Percentiles rank a stretch among this genome's conserved stretches.
phyloP scores from a whole-genome alignment of 1,284 basidiomycete genomes.

The Ustilago vetiveriae region DNA sequence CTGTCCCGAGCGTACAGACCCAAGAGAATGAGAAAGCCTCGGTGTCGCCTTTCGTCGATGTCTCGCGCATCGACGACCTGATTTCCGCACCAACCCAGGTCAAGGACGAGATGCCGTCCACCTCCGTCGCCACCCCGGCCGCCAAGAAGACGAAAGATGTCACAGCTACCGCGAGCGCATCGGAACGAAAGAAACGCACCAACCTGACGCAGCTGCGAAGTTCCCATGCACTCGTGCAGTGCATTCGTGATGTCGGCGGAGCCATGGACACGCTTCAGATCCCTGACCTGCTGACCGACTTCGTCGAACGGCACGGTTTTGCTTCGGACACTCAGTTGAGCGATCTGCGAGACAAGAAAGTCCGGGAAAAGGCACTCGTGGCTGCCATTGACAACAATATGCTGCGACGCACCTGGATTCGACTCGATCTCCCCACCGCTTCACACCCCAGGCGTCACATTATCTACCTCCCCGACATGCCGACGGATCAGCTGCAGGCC shows the following conservation, averaged over 20 bases:
- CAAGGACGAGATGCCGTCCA: conserved; percentile 4
- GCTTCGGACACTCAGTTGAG: conserved; percentile 31
- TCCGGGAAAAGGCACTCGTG: conserved; percentile 32
- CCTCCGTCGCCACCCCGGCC: conserved; percentile 5
- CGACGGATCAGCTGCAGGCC: conserved; percentile 21
- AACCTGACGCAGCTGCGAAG: conserved; percentile 40
- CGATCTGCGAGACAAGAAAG: conserved; percentile 38
- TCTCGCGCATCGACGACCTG: conserved; percentile 20
- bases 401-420: conserved; percentile 37
- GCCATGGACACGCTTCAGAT: conserved; percentile 40
- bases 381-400: conserved; percentile 23
- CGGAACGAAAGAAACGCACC: conserved; percentile 28
- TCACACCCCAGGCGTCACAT: conserved; percentile 23
- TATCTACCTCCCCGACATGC: conserved; percentile 33
- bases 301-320: conserved; percentile 34
- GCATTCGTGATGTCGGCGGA: conserved; percentile 36
- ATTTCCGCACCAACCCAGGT: conserved; percentile 4
- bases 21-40: background rate
- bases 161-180: conserved; percentile 6
- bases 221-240: conserved; percentile 32
- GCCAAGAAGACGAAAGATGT: conserved; percentile 5
- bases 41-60: background rate
- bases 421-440: conserved; percentile 20
- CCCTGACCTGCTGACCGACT: conserved; percentile 25
- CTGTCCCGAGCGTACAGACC: background rate